Evolutionary conservation across 2,329 filamentous ascomycete genomes (phyloP), one percentile per base, ranked within the genome.

Genomic region (Beauveria scarabaeidicola): DNA sequence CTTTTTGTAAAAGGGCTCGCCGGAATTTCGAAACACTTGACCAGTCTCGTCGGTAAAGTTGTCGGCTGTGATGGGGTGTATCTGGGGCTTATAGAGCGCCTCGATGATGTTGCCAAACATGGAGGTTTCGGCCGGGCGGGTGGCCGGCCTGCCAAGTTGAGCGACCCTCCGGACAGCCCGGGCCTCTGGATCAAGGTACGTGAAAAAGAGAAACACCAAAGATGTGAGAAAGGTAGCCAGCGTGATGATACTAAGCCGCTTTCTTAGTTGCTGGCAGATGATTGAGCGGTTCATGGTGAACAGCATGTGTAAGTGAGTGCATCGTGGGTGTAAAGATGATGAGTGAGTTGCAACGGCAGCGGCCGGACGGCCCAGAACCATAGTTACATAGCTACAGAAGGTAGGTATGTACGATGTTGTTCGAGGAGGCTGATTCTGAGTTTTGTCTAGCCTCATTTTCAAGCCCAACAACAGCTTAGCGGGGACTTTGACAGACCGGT

Each of bases 1-100:
- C 8, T 55, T n/a, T n/a, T 32, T 55, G 19, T 55, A 55, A n/a
- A 46, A 55, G 6, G 52, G 52, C 40, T 55, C 52, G 23, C 41
- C 52, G 8, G 4, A 2, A 3, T 11, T 21, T 5, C 32, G 52
- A 15, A 55, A 55, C 5, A 36, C 41, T 10, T 55, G 17, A 13
- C 52, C 52, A 13, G 25, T 46, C 40, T 44, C 52, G 15, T 55
- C 52, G 25, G 52, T 55, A 23, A 55, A 55, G 25, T 36, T 32
- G 5, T 19, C 23, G 9, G 52, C 52, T 3, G 52, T 47, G 41
- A 55, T 55, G 3, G 52, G 52, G 3, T 46, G 40, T 7, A 55
- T 36, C 3, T 46, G 17, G 11, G 52, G 52, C 21, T 11, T 36
- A 29, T 55, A 55, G 5, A 55, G 41, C 15, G 40, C 52, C 9